These are phyloP conservation scores for Plenodomus tracheiphilus DNA, from an alignment of 2,329 filamentous ascomycete genomes.

Conservation along the genomic window DNA sequence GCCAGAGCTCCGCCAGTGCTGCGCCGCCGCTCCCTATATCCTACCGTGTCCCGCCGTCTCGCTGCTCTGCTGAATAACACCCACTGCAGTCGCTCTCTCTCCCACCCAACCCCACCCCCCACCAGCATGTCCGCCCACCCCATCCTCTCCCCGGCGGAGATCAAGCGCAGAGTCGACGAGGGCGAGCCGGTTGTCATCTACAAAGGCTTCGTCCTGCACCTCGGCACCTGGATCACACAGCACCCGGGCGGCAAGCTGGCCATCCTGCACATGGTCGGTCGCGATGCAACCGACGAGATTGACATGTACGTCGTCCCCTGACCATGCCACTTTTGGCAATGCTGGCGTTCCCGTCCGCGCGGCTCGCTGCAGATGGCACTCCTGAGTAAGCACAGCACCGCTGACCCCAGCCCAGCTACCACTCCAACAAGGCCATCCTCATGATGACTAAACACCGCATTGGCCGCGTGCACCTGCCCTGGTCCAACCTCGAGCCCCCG, in stretches of 20 bases:
- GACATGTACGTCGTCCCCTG: slow-evolving; percentile 53
- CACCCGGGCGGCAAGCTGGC: slow-evolving; percentile 64
- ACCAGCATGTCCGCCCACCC: slow-evolving; percentile 24
- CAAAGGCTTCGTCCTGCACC: slow-evolving; percentile 58
- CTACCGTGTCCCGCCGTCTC: slow-evolving; percentile 5
- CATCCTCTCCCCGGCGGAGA: slow-evolving; percentile 50
- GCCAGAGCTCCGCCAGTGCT: not conserved
- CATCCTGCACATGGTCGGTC: slow-evolving; percentile 64
- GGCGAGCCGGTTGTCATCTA: slow-evolving; percentile 61
- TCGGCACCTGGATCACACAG: slow-evolving; percentile 61
- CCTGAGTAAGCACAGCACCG: slow-evolving; percentile 14
- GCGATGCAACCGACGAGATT: slow-evolving; percentile 63
- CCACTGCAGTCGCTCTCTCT: slow-evolving; percentile 3
- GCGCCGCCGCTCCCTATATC: slow-evolving; percentile 12
- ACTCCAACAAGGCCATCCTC: slow-evolving; percentile 56
- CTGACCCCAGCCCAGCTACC: slow-evolving; percentile 54
- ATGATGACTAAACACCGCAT: slow-evolving; percentile 65
- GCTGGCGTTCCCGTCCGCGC: slow-evolving; percentile 2
- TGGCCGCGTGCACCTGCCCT: slow-evolving; percentile 59
- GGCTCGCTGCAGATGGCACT: slow-evolving; percentile 8
- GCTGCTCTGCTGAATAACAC: slow-evolving; percentile 1
- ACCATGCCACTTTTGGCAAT: slow-evolving; percentile 10
- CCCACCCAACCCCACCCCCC: slow-evolving; percentile 4
- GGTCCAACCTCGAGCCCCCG: slow-evolving; percentile 63
- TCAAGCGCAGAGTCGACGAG: slow-evolving; percentile 58